phyloP scores from a whole-genome alignment of 306 rosid species.

The Carpinus viminea region DNA sequence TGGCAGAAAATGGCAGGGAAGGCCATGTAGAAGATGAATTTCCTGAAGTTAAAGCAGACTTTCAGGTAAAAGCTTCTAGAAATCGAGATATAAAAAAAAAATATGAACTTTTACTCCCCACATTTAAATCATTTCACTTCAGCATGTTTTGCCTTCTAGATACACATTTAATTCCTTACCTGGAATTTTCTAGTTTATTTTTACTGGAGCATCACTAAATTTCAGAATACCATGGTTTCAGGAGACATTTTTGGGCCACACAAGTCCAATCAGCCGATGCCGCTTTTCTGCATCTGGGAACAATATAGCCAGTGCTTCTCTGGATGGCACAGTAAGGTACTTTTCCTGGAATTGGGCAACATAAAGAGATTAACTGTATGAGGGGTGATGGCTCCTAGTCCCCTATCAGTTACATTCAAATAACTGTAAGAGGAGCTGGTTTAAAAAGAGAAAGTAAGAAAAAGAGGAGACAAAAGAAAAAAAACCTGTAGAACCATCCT shows the following conservation, averaged over 20 bases:
- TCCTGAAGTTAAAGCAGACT: slow-evolving; percentile 81
- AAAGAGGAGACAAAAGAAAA: too few relatives aligned
- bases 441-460: too few relatives aligned
- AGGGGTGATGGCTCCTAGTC: too few relatives aligned
- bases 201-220: slow-evolving; percentile 36
- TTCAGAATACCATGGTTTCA: slow-evolving; percentile 41
- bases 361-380: too few relatives aligned
- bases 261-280: slow-evolving; percentile 88
- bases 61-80: slow-evolving; percentile 60
- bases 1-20: slow-evolving; percentile 67
- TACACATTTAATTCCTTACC: slow-evolving; percentile 5
- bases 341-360: too few relatives aligned
- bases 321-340: slow-evolving; percentile 96
- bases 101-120: neutral
- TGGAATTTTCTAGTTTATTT: slow-evolving; percentile 17
- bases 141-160: too few relatives aligned
- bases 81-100: neutral
- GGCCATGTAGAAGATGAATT: slow-evolving; percentile 65
- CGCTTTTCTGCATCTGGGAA: slow-evolving; percentile 91
- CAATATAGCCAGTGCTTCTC: slow-evolving; percentile 95
- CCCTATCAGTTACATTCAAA: too few relatives aligned
- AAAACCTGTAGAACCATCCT: too few relatives aligned
- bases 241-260: slow-evolving; percentile 99
- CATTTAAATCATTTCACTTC: too few relatives aligned
- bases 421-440: too few relatives aligned